Base-by-base conservation (phyloP, 2,329 filamentous ascomycete species). In the Fusarium protoensiforme region DNA sequence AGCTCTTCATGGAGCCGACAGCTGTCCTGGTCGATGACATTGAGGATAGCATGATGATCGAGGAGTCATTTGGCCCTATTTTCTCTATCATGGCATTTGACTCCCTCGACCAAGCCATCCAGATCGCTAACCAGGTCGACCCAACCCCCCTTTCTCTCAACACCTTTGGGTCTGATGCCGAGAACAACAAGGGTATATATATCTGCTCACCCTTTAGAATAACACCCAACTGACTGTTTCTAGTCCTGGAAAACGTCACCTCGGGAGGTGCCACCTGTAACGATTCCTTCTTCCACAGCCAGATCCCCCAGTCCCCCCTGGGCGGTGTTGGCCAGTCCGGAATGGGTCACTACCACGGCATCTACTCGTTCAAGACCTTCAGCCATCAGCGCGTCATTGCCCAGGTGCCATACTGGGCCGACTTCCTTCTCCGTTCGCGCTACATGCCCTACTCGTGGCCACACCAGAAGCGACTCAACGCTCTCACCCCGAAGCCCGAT, bases 31-130 rank as follows among this genome's bases (percentile, higher is more conserved):
- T 98, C 39, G 87, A 93, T 74, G 91, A 90, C 70, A 80, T 89
- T 18, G 69, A 83, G 31, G 88, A 95, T 57, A 96, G 98, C 83
- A 90, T 98, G 82, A 89, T 98, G 79, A 84, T 85, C 27, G 90
- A 97, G 72, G 96, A 99, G 85, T 94, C 92, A 48, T 99, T 99
- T 80, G 96, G 96, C 8, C 96, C 96, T n/a, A 87, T 98, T 68
- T 94, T 97, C 75, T 92, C 94, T 71, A 91, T 98, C 71, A 85
- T 97, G 62, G 89, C 94, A 0, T 92, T 94, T 64, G 89, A 94
- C 73, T 88, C 90, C 76, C 86, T 98, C n/a, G 93, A 97, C 74
- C 90, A 97, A 78, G 96, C 95, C 58, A 95, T 98, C 80, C 87
- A 87, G 41, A 90, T 95, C 73, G 94, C 94, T 70, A 96, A 97